Base-by-base conservation (phyloP, 805 yeast species). In the Debaryomyces castellii region DNA sequence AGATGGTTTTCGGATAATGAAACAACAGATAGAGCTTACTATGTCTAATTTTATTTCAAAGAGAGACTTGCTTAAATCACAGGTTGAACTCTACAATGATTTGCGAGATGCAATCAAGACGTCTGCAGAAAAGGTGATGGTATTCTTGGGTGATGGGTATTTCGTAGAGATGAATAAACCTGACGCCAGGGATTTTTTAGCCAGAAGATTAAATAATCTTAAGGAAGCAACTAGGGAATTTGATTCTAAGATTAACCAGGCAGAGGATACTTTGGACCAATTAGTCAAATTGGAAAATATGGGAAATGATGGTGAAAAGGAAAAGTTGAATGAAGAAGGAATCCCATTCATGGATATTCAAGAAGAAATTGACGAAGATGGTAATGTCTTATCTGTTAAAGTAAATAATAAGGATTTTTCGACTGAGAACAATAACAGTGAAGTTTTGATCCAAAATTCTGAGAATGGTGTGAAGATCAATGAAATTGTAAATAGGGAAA, bases 321-420 rank as follows among this genome's bases (percentile, higher is more conserved):
- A 45, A 7, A 47, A 50, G 17, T 44, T 54, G 7, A 67, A 68
- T 18, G 80, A 69, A 3, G 82, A 77, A 12, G 81, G 74, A 1
- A 55, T 83, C 2, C 90, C 89, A 1, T 69, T 87, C 20, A 81
- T 89, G 82, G 97, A 90, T 46, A 91, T 91, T 18, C 74, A 83
- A 43, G 97, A 90, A 58, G 66, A 60, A 43, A 63, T 91, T 32
- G 96, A 90, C 62, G 96, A 88, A 0, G 83, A 87, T n/a, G 97
- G 82, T 0, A 81, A 87, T 48, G 74, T 90, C 1, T 59, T 86
- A 2, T 49, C 52, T 6, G 66, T 53, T 4, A 64, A 52, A 39
- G 40, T 68, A 9, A 68, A 65, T 40, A 53, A 63, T 30, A 49
- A 51, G 11, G 27, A 22, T 11, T 18, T 28, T 10, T 17, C 33